Evolutionary conservation across 148 eudicot genomes (phyloP).

Genomic region (Linanthus parryae): DNA sequence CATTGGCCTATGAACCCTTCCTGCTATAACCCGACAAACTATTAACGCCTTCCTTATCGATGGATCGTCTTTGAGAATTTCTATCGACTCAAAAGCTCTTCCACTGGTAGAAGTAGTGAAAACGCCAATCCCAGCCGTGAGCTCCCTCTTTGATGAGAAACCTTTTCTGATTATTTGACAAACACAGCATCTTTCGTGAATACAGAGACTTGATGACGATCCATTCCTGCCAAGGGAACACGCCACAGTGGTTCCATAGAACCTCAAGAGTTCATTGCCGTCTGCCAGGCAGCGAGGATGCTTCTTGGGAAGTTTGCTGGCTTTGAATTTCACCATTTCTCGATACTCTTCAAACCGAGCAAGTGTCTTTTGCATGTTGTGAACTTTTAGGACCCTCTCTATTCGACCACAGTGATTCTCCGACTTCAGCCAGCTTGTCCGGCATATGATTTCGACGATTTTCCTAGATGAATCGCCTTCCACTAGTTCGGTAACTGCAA

Average conservation of each 20-base stretch:
- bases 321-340: conserved; percentile 70
- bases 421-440: conserved; percentile 71
- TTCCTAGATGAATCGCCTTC: conserved; percentile 94
- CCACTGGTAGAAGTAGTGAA: conserved; percentile 93
- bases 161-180: conserved; percentile 78
- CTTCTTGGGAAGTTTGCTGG: conserved; percentile 86
- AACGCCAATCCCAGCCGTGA: conserved; percentile 64
- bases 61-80: conserved; percentile 28
- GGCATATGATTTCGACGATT: conserved; percentile 89
- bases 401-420: conserved; percentile 72
- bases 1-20: conserved; percentile 88
- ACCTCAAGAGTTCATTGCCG: conserved; percentile 86
- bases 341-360: conserved; percentile 88
- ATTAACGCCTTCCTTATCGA: conserved; percentile 66
- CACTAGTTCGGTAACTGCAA: conserved; percentile 77
- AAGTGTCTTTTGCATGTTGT: conserved; percentile 87
- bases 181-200: conserved; percentile 69
- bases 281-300: conserved; percentile 93
- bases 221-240: conserved; percentile 78
- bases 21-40: conserved; percentile 95
- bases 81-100: conserved; percentile 74
- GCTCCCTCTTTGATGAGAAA: conserved; percentile 58
- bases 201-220: conserved; percentile 62
- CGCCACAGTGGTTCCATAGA: conserved; percentile 69
- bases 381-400: conserved; percentile 81